Conservation (phyloP, 768 basidiomycete species). For the Podaxis pistillaris region DNA sequence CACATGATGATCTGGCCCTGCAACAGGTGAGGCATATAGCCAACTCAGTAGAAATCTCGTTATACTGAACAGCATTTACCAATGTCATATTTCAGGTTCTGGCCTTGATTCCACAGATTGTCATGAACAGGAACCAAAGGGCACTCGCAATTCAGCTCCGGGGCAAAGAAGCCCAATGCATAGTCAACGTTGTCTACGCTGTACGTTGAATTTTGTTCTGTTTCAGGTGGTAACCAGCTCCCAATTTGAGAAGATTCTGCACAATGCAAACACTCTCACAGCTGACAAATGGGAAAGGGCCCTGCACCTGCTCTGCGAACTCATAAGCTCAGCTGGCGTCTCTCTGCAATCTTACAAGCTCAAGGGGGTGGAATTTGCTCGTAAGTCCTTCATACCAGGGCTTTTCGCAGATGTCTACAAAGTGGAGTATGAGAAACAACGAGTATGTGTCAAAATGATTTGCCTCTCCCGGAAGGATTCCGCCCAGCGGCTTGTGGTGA, state of each 20-base stretch:
- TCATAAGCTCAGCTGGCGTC: not conserved
- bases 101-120: not conserved
- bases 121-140: not conserved
- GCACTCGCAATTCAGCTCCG: too few species aligned
- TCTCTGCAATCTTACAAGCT: not conserved
- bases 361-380: not conserved
- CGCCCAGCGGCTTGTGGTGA: too few species aligned
- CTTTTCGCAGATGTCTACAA: not conserved
- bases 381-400: not conserved
- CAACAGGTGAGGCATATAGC: too few species aligned
- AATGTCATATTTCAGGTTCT: not conserved
- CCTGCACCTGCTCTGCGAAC: not conserved
- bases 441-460: too few species aligned
- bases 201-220: not conserved
- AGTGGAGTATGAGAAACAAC: not conserved
- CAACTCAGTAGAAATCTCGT: too few species aligned
- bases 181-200: too few species aligned
- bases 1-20: too few species aligned
- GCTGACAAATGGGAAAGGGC: not conserved
- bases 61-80: too few species aligned
- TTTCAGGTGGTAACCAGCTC: not conserved
- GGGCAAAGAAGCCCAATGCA: too few species aligned
- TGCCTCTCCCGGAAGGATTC: too few species aligned
- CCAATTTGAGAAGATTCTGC: not conserved
- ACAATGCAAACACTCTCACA: not conserved